Evolutionary conservation across 495 filamentous ascomycete species (phyloP).

Genomic region (Annulohypoxylon bovei): DNA sequence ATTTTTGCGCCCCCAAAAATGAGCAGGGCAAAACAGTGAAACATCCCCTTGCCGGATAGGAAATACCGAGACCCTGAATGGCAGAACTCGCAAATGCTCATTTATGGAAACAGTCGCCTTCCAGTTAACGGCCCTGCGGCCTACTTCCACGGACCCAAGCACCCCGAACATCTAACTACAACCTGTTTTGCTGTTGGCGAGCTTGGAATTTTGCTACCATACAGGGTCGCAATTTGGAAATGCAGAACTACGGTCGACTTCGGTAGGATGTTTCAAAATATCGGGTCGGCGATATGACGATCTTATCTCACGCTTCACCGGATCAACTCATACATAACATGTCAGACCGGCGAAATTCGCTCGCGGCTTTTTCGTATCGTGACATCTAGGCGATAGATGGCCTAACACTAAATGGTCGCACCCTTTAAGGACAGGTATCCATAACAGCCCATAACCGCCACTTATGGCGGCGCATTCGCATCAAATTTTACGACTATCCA

Average conservation of each 20-base stretch:
- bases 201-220: constrained; percentile 2
- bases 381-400: neutral
- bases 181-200: neutral
- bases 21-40: constrained; percentile 6
- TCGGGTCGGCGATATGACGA: neutral
- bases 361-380: neutral
- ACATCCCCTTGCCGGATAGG: constrained; percentile 10
- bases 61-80: neutral
- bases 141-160: neutral
- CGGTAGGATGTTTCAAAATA: constrained; percentile 9
- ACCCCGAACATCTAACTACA: neutral
- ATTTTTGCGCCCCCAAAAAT: constrained; percentile 5
- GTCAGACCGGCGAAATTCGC: neutral
- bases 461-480: neutral
- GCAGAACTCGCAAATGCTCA: neutral
- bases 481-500: neutral
- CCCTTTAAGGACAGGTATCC: neutral
- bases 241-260: neutral
- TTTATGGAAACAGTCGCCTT: constrained; percentile 3
- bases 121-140: neutral
- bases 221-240: neutral
- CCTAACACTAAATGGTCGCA: neutral
- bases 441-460: neutral
- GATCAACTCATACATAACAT: neutral
- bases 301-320: neutral